Evolutionary conservation across 768 basidiomycete genomes (phyloP), one percentile per base, ranked within the genome.

Genomic region (Agaricus subrufescens): DNA sequence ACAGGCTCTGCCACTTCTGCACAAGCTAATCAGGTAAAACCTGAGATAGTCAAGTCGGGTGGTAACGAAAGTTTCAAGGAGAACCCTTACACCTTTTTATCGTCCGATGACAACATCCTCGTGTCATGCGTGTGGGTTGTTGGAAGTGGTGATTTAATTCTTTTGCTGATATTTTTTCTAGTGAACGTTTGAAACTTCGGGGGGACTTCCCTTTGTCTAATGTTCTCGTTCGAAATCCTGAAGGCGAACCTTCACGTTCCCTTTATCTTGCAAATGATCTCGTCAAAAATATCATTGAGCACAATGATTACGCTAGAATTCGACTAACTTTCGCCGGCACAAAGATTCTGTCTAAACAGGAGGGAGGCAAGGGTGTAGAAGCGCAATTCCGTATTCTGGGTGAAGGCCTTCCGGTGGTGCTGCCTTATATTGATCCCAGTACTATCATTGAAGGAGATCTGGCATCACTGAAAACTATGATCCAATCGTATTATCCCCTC

Each of bases 281-380:
- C 62, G 88, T 96, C 66, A 92, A 90, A 69, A 71, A 76, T n/a
- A 76, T 98, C 58, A 79, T 98, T 55, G 64, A 75, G 51, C 74
- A 86, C 66, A 99, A 98, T 67, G 86, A 92, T 66, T 95, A 87
- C 67, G 80, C 82, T 29, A 85, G 87, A 27, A 79, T 98, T 54
- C 85, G 97, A 1, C 83, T 99, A 51, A 86, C 94, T 63, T 85
- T 90, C 12, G 89, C 91, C n/a, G 97, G 97, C 19, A 94, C 94
- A 40, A 96, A 97, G 69, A 85, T 94, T 11, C 89, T 98, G 69
- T 82, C 85, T 5, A 90, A 92, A 65, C 95, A 98, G 68, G 95
- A 96, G 58, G 83, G 82, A 2, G 83, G 79, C 1, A 81, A 81
- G 44, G 84, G 79, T 3, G 66, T 66, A 39, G 81, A 84, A 25